Evolutionary conservation across 345 rosid species (phyloP).

Genomic region (Eucalyptus brandiana): DNA sequence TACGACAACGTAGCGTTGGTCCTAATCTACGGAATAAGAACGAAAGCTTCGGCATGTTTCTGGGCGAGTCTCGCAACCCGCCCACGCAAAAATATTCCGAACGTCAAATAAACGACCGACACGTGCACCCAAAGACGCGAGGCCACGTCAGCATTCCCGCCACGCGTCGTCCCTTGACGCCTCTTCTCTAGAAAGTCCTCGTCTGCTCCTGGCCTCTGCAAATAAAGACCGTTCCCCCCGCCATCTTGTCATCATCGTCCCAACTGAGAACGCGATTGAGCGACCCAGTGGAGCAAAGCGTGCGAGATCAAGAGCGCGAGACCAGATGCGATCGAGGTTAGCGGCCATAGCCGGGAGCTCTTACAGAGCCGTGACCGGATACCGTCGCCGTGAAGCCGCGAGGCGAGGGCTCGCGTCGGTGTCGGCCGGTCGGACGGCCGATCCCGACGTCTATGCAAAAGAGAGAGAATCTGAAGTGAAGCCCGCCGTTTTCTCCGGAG

Average conservation of each 20-base stretch:
- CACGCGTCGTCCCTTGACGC: constrained; percentile 1
- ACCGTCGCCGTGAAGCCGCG: not conserved
- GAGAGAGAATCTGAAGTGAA: constrained; percentile 23
- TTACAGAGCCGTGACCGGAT: not conserved
- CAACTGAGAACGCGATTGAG: not conserved
- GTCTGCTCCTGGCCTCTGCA: not conserved
- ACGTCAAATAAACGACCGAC: not conserved
- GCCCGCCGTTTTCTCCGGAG: constrained; percentile 25
- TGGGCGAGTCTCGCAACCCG: not conserved
- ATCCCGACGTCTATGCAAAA: constrained; percentile 15
- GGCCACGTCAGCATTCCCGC: not conserved
- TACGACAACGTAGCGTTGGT: not conserved
- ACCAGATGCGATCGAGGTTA: not conserved
- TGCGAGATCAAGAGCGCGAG: not conserved
- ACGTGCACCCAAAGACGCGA: not conserved
- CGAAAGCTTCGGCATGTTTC: not conserved
- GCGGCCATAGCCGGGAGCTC: constrained; percentile 11
- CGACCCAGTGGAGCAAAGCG: not conserved
- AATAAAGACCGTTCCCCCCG: not conserved
- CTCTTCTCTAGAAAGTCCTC: constrained; percentile 7
- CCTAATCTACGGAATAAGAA: not conserved
- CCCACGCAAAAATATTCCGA: not conserved
- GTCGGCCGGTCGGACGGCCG: constrained; percentile 25
- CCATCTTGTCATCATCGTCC: not conserved
- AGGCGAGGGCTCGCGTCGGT: constrained; percentile 6